Conservation (phyloP, 257 asterid species). For the Solanum raphanifolium region DNA sequence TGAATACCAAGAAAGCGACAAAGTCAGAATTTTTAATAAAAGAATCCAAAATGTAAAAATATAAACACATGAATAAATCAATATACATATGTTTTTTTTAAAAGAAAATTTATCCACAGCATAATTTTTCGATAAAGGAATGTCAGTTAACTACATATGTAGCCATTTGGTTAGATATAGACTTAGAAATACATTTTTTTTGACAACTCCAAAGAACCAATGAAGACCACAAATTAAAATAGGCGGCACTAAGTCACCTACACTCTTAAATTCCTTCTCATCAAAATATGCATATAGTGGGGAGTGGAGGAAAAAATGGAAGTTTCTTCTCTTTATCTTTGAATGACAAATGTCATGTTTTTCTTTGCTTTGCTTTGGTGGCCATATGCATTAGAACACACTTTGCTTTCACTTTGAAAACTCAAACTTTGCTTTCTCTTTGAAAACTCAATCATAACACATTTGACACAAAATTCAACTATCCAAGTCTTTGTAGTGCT, state of each 20-base stretch:
- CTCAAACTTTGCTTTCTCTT: constrained; percentile 4
- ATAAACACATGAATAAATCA: background rate
- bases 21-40: background rate
- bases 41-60: background rate
- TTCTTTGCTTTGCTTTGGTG: background rate
- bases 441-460: background rate
- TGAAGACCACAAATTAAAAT: background rate
- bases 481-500: background rate
- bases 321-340: background rate
- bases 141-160: too few species aligned
- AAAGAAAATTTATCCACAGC: background rate
- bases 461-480: background rate
- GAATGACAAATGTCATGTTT: constrained; percentile 3
- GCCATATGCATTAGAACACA: background rate
- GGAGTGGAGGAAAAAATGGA: background rate
- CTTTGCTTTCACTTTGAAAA: background rate
- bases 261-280: background rate
- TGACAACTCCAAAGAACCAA: background rate
- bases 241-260: constrained; percentile 12
- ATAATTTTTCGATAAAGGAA: background rate
- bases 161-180: background rate
- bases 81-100: background rate
- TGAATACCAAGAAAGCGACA: background rate
- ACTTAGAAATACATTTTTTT: background rate
- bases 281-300: background rate